Evolutionary conservation across 257 asterid genomes (phyloP).

Genomic region (Ajuga chamaepitys): DNA sequence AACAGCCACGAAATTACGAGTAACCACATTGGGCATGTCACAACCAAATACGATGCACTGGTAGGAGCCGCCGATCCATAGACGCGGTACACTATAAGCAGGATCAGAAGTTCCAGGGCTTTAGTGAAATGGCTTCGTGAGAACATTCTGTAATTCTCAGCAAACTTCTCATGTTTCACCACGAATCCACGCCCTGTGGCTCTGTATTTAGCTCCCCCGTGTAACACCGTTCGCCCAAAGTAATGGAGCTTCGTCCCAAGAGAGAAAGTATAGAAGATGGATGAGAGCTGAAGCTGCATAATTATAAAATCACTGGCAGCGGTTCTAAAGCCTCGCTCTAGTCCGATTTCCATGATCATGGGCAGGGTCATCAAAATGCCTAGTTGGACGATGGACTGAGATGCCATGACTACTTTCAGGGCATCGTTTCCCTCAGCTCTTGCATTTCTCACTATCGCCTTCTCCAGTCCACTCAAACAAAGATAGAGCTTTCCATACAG

Average conservation of each 20-base stretch:
- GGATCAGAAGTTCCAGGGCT: slow-evolving; percentile 59
- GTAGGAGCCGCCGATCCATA: slow-evolving; percentile 37
- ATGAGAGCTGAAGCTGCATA: slow-evolving; percentile 77
- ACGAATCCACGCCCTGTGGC: slow-evolving; percentile 95
- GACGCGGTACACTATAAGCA: slow-evolving; percentile 46
- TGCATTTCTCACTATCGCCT: slow-evolving; percentile 51
- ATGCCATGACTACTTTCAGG: slow-evolving; percentile 63
- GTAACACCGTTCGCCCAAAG: slow-evolving; percentile 79
- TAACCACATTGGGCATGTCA: slow-evolving; percentile 71
- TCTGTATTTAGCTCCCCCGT: slow-evolving; percentile 81
- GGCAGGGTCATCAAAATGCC: slow-evolving; percentile 77
- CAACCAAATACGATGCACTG: slow-evolving; percentile 21
- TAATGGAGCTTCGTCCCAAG: slow-evolving; percentile 87
- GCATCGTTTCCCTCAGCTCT: slow-evolving; percentile 59
- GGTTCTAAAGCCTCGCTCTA: slow-evolving; percentile 75
- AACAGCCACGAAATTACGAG: slow-evolving; percentile 69
- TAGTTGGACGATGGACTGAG: slow-evolving; percentile 71
- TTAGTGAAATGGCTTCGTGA: slow-evolving; percentile 79
- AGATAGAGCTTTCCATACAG: slow-evolving; percentile 74
- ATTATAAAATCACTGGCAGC: slow-evolving; percentile 60
- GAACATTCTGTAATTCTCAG: slow-evolving; percentile 89
- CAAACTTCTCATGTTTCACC: slow-evolving; percentile 69
- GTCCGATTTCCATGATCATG: slow-evolving; percentile 86
- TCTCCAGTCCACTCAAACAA: slow-evolving; percentile 71
- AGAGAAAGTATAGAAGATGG: slow-evolving; percentile 76